phyloP scores from a whole-genome alignment of 345 rosid genomes.

The Hevea brasiliensis region DNA sequence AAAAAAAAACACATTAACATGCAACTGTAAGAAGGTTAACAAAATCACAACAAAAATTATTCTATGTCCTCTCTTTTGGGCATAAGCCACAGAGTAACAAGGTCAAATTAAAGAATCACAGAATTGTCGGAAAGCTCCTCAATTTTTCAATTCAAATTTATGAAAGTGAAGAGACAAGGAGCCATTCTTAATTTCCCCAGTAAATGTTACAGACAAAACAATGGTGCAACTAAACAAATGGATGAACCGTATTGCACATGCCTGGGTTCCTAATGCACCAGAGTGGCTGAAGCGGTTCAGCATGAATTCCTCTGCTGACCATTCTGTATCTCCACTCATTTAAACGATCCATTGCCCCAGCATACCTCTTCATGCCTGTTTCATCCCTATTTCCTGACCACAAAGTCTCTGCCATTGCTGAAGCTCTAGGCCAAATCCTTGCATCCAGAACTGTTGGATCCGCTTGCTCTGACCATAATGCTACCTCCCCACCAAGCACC shows the following conservation, averaged over 20 bases:
- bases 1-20: background rate
- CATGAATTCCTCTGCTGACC: constrained; percentile 72
- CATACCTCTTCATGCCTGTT: constrained; percentile 60
- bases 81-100: background rate
- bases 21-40: background rate
- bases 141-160: background rate
- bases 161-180: background rate
- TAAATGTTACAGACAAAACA: background rate
- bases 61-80: background rate
- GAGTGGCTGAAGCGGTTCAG: constrained; percentile 89
- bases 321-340: constrained; percentile 83
- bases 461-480: constrained; percentile 94
- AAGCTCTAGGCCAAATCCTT: constrained; percentile 78
- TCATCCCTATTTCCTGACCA: constrained; percentile 84
- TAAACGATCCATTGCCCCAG: constrained; percentile 70
- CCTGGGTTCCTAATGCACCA: constrained; percentile 81
- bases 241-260: constrained; percentile 69
- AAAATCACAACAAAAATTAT: background rate
- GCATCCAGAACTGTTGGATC: constrained; percentile 63
- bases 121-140: background rate
- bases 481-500: constrained; percentile 89
- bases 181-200: background rate
- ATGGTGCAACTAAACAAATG: background rate
- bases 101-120: background rate
- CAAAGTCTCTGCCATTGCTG: constrained; percentile 77